Evolutionary conservation across 345 rosid species (phyloP), one percentile per base, ranked within the genome.

Genomic region (Bretschneidera sinensis): DNA sequence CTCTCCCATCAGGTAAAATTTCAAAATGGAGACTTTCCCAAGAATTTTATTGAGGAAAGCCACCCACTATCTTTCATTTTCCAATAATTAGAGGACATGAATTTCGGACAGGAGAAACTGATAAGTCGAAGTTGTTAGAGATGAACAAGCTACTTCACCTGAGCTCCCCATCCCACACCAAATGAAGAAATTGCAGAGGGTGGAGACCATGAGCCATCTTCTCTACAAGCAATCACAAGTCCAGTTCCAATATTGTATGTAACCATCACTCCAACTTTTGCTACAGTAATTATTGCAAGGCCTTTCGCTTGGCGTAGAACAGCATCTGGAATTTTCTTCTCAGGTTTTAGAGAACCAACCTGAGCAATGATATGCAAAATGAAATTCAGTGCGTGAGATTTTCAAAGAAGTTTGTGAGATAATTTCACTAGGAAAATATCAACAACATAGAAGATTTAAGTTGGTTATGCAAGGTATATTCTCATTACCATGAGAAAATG

Each of bases 161-260:
- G 99, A 67, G 97, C 92, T 69, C 99, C 97, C 97, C 99, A 94
- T 61, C 99, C 99, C 62, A 85, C 43, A 61, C 99, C 99, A 71
- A 85, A 85, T 21, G 99, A 76, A 66, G 97, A 86, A 63, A 94
- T 78, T 63, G 99, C 92, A 0, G 97, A 90, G 35, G 97, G 99
- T 55, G 99, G 96, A 65, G 99, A 94, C 96, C 99, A 94, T 5
- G 95, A 90, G 60, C 89, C 95, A 68, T 94, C 97, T 68, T 86
- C 86, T 78, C 92, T 81, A 23, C 83, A 88, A 70, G 96, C 89
- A 78, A 94, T 57, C 57, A 85, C 92, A 21, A 94, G 79, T 20
- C 99, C 99, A 0, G 99, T 94, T 56, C 99, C 99, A 59, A 94
- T 70, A 70, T 83, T 94, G 64, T 90, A 94, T 17, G 97, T 86